These are phyloP conservation scores for Xylaria sp. DNA, from an alignment of 2,329 filamentous ascomycete species.

Conservation along the genomic window DNA sequence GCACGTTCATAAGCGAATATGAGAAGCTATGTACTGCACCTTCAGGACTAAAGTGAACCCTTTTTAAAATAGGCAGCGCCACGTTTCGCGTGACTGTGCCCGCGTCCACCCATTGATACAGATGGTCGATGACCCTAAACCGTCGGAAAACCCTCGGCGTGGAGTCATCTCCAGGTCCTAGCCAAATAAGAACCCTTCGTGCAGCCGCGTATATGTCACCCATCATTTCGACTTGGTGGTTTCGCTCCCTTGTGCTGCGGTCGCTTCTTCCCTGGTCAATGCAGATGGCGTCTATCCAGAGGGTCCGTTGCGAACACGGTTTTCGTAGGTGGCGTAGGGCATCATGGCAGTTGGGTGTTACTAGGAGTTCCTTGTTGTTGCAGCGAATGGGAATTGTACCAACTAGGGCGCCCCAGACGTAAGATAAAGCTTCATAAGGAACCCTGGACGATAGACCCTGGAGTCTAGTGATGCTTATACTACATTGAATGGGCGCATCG, in stretches of 20 bases:
- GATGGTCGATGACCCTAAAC: neutral
- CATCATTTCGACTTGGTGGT: neutral
- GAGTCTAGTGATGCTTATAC: neutral
- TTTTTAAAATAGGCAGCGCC: too few relatives aligned
- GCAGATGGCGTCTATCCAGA: slow-evolving; percentile 14
- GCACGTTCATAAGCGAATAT: neutral
- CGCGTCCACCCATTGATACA: too few relatives aligned
- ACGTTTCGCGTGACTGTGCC: too few relatives aligned
- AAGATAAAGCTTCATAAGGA: slow-evolving; percentile 18
- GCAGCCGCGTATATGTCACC: neutral
- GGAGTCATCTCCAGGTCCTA: neutral
- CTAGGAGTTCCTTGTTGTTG: neutral
- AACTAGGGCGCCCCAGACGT: slow-evolving; percentile 9
- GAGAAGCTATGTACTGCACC: too few relatives aligned
- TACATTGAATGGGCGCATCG: neutral
- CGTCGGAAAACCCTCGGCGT: neutral
- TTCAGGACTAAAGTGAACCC: too few relatives aligned
- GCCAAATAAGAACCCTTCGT: neutral
- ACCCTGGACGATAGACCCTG: neutral
- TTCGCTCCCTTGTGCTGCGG: neutral
- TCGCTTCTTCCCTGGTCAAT: slow-evolving; percentile 1
- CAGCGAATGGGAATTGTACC: slow-evolving; percentile 12
- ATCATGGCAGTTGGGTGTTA: slow-evolving; percentile 11
- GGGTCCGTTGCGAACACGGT: neutral
- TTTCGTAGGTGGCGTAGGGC: slow-evolving; percentile 7